Conservation (phyloP, 2,329 filamentous ascomycete species). For the Diplodia mutila region DNA sequence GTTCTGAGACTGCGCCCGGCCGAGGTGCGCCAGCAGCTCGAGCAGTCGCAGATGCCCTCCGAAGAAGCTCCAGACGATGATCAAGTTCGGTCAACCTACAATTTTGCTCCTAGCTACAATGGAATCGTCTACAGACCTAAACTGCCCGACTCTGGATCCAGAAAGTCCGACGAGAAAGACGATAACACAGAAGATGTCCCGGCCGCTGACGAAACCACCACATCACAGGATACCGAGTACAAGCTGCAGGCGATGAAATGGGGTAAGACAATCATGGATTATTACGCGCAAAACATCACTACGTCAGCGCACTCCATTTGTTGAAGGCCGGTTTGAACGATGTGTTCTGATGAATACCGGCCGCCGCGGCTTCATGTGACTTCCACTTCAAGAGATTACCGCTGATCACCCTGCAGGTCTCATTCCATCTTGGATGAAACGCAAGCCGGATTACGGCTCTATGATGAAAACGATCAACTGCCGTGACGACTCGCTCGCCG, state of each 20-base stretch:
- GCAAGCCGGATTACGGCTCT: slow-evolving; percentile 74
- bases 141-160: slow-evolving; percentile 63
- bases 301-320: slow-evolving; percentile 72
- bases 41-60: slow-evolving; percentile 74
- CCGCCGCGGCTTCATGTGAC: not conserved
- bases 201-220: slow-evolving; percentile 25
- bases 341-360: slow-evolving; percentile 14
- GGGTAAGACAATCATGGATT: slow-evolving; percentile 54
- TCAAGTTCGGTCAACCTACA: slow-evolving; percentile 75
- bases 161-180: slow-evolving; percentile 32
- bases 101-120: slow-evolving; percentile 86
- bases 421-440: slow-evolving; percentile 90
- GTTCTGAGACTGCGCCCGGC: slow-evolving; percentile 69
- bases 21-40: slow-evolving; percentile 73
- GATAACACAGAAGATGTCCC: slow-evolving; percentile 28
- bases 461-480: slow-evolving; percentile 94
- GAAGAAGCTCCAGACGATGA: slow-evolving; percentile 74
- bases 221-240: slow-evolving; percentile 60
- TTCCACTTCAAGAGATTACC: not conserved
- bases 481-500: slow-evolving; percentile 80
- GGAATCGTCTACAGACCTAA: slow-evolving; percentile 86
- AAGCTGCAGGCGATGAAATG: slow-evolving; percentile 94
- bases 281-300: slow-evolving; percentile 67
- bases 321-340: not conserved
- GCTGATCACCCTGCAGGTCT: slow-evolving; percentile 56